phyloP scores from a whole-genome alignment of 352 stramenopile genomes.

The Pythium pyrilobum region DNA sequence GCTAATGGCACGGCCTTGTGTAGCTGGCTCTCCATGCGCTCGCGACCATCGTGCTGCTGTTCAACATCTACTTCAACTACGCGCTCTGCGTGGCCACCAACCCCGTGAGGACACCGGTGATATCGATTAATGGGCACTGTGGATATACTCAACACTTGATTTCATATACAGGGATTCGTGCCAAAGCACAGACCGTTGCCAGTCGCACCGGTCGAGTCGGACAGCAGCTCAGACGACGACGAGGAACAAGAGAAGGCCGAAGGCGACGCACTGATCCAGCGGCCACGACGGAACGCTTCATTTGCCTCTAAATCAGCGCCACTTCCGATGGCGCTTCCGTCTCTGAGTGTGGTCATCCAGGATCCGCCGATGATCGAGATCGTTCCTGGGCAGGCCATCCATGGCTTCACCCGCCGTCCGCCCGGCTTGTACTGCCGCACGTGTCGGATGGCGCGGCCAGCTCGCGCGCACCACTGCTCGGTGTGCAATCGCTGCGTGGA shows the following conservation, averaged over 20 bases:
- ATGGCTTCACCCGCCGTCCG: background rate
- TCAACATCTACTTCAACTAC: slow-evolving; percentile 41
- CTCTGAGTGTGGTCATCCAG: background rate
- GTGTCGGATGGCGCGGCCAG: slow-evolving; percentile 22
- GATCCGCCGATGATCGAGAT: slow-evolving; percentile 13
- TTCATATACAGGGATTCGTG: slow-evolving; percentile 11
- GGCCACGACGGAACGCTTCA: background rate
- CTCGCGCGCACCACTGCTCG: slow-evolving; percentile 52
- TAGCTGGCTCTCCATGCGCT: slow-evolving; percentile 8
- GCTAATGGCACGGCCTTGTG: background rate
- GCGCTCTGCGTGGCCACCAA: slow-evolving; percentile 31
- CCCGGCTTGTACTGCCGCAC: slow-evolving; percentile 14
- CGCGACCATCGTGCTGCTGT: slow-evolving; percentile 7
- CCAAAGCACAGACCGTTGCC: background rate
- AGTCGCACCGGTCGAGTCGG: background rate
- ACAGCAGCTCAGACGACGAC: slow-evolving; percentile 7
- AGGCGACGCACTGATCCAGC: slow-evolving; percentile 11
- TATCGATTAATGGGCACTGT: too few species aligned
- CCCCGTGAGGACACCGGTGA: too few species aligned
- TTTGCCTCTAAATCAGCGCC: too few species aligned
- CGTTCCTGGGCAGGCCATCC: background rate
- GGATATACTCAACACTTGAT: background rate
- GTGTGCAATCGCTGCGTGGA: slow-evolving; percentile 89
- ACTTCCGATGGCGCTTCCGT: background rate
- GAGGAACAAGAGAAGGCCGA: slow-evolving; percentile 11